phyloP scores from a whole-genome alignment of 192 early-diverging fungal genomes.

The Coemansia pectinata region DNA sequence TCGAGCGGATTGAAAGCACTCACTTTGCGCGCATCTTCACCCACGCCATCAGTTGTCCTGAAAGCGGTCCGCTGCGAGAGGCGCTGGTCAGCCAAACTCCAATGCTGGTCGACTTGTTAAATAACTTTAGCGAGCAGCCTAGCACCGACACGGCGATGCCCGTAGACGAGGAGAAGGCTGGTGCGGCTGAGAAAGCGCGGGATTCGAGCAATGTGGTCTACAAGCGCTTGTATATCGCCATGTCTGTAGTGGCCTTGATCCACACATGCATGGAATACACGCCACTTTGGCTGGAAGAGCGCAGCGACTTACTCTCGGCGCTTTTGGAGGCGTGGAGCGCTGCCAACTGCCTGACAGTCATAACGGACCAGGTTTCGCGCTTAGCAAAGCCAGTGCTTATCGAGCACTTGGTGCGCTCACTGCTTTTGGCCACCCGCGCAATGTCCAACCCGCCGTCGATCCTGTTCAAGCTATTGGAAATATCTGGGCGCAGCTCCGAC shows the following conservation, averaged over 20 bases:
- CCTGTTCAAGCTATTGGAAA: conserved; percentile 45
- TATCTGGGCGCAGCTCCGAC: conserved; percentile 38
- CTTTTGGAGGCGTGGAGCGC: conserved; percentile 28
- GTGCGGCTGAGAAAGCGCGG: background rate
- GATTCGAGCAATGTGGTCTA: background rate
- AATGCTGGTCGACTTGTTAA: conserved; percentile 55
- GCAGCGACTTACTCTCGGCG: conserved; percentile 27
- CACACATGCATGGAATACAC: conserved; percentile 21
- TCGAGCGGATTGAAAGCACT: conserved; percentile 63
- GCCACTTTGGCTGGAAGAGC: conserved; percentile 43
- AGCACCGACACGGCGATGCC: conserved; percentile 11
- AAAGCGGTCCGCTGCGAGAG: conserved; percentile 58
- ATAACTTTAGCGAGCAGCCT: conserved; percentile 15
- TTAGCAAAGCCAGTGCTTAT: conserved; percentile 33
- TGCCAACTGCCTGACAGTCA: conserved; percentile 1
- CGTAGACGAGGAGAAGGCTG: conserved; percentile 24
- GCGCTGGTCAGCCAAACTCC: conserved; percentile 64
- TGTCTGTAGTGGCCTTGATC: conserved; percentile 25
- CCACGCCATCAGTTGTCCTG: conserved; percentile 39
- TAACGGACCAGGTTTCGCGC: conserved; percentile 19
- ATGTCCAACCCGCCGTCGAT: conserved; percentile 33
- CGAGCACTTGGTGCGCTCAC: conserved; percentile 35
- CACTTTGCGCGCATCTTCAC: conserved; percentile 68
- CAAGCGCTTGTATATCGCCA: conserved; percentile 39
- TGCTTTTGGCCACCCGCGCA: conserved; percentile 35